phyloP scores from a whole-genome alignment of 169 alveolate genomes.

The Cystoisospora suis region DNA sequence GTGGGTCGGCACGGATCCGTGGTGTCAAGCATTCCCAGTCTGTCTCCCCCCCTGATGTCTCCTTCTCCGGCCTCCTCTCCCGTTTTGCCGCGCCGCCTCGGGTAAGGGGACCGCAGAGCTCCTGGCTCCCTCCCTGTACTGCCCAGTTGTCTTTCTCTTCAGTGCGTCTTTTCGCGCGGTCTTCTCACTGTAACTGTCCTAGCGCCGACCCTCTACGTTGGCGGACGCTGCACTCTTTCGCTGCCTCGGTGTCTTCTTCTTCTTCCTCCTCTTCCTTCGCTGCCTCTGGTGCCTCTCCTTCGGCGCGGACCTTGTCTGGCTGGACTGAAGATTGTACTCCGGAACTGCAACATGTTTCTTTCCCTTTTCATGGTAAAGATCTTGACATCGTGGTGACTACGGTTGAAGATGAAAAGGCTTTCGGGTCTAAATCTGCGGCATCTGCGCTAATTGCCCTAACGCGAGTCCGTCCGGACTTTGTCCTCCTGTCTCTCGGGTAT shows the following conservation, averaged over 20 bases:
- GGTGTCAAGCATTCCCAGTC: too few species aligned
- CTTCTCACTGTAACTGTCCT: background rate
- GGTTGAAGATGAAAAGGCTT: constrained; percentile 3
- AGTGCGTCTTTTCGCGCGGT: background rate
- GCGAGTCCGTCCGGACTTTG: constrained; percentile 6
- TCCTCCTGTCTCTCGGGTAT: constrained; percentile 47
- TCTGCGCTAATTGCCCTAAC: background rate
- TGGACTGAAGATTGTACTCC: background rate
- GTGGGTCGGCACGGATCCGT: too few species aligned
- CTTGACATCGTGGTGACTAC: background rate
- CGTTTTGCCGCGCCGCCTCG: too few species aligned
- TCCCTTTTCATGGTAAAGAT: background rate
- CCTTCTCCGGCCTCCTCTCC: too few species aligned
- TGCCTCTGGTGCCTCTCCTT: background rate
- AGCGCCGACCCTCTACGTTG: background rate
- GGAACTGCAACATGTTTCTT: background rate
- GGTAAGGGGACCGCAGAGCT: too few species aligned
- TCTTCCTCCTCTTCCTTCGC: background rate
- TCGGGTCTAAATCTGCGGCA: constrained; percentile 2
- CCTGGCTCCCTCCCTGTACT: background rate
- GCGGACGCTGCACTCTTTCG: background rate
- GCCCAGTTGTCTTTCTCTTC: background rate
- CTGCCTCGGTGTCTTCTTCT: background rate
- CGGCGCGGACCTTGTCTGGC: background rate
- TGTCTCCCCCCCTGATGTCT: too few species aligned